Base-by-base conservation (phyloP, 371 early-diverging fungal genomes). In the Saksenaea oblongispora region DNA sequence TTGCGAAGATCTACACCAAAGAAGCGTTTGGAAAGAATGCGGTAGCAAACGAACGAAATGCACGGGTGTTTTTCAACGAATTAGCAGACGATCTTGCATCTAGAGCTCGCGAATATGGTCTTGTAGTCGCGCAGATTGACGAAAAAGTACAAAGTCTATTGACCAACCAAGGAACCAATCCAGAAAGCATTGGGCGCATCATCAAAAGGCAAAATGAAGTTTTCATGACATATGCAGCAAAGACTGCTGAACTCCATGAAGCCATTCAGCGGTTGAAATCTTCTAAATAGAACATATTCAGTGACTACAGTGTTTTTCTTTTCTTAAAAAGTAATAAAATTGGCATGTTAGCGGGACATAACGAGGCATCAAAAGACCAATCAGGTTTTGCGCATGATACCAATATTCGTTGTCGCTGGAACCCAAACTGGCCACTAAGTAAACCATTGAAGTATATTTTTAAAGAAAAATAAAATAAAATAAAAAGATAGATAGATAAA, bases 1-100 rank as follows among this genome's bases (percentile, higher is more conserved):
- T 47, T 47, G 51, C 51, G 9, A 47, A 47, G 51, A 47, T 47
- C 5, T 47, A 47, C 22, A 47, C 51, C 7, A 47, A 22, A 22
- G 51, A 47, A 47, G 51, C 51, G 22, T 47, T 47, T 47, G 51
- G 51, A 47, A 47, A 22, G 51, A 47, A 47, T 47, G 51, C 51
- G 24, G 51, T 47, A 22, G 51, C 51, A 22, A 47, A 47, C 51
- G 51, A 47, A 17, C 51, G 51, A 47, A 47, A 47, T 11, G 51
- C 51, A 26, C 51, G 51, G 3, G 51, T 47, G 8, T 47, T 26
- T 22, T 47, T 47, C 51, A 47, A 47, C 24, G 51, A 47, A 22
- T 22, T 47, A 9, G 51, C 51, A n/a, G 22, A 47, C 51, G 51
- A 47, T 22, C 51, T 47, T 47, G 51, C 51, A 22, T 18, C 51